A percentile compares a stretch with the other conserved stretches of the same genome.
These are phyloP conservation scores for Aspergillus homomorphus DNA, from an alignment of 495 filamentous ascomycete genomes.

Conservation along the genomic window DNA sequence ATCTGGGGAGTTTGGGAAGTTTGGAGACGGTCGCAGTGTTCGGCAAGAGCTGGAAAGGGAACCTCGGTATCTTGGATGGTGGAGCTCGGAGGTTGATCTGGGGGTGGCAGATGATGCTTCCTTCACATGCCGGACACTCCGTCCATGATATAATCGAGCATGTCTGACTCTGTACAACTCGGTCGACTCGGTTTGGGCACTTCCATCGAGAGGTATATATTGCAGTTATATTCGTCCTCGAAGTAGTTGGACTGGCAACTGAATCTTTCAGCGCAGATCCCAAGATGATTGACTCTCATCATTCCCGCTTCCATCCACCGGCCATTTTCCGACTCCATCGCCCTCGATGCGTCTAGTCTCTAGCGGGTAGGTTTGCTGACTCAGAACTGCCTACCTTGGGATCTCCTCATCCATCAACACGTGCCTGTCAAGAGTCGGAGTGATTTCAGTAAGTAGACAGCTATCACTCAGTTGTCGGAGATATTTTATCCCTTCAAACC, in stretches of 20 bases:
- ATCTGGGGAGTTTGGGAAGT: constrained; percentile 20
- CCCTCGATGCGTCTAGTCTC: not conserved
- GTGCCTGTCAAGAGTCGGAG: not conserved
- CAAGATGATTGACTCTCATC: not conserved
- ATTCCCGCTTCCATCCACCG: not conserved
- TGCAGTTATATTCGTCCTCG: too few species aligned
- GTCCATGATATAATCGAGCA: not conserved
- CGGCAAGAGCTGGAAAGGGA: constrained; percentile 30
- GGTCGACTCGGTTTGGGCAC: not conserved
- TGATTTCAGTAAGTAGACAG: too few species aligned
- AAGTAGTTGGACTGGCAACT: too few species aligned
- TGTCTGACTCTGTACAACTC: not conserved
- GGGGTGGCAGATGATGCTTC: constrained; percentile 25
- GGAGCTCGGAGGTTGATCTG: constrained; percentile 26
- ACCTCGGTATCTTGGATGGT: constrained; percentile 45
- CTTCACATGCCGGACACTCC: constrained; percentile 41
- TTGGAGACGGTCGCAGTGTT: constrained; percentile 32
- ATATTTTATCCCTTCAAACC: too few species aligned
- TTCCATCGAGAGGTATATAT: too few species aligned
- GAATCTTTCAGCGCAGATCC: too few species aligned
- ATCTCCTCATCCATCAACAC: not conserved
- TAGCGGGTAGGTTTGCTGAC: not conserved
- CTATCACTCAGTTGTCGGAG: too few species aligned
- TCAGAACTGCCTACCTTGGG: not conserved
- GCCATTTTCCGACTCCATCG: not conserved